A percentile compares a stretch with the other conserved stretches of the same genome.
Evolutionary conservation across 768 basidiomycete genomes (phyloP).

Genomic region (Leccinellum albellum): DNA sequence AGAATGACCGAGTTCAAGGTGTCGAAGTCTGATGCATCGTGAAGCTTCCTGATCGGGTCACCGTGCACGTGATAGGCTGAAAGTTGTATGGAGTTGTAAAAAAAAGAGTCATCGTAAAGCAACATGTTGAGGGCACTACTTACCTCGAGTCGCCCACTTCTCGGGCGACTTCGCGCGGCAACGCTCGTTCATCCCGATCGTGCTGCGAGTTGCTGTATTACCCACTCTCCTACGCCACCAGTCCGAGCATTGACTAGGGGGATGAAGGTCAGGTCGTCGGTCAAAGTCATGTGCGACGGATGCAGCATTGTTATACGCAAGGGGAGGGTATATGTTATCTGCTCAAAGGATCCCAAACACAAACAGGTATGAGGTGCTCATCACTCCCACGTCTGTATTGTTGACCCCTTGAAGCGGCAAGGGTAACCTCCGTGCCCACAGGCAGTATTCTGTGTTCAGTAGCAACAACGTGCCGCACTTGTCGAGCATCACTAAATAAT

Average conservation of each 20-base stretch:
- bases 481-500: background rate
- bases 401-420: constrained; percentile 50
- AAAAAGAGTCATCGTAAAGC: background rate
- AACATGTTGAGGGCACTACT: constrained; percentile 57
- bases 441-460: background rate
- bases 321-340: constrained; percentile 88
- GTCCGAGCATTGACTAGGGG: constrained; percentile 54
- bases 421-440: constrained; percentile 38
- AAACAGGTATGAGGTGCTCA: constrained; percentile 68
- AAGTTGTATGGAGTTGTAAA: background rate
- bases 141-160: constrained; percentile 57
- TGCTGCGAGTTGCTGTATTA: constrained; percentile 28
- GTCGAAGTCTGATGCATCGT: background rate
- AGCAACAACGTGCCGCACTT: background rate
- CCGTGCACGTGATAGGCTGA: constrained; percentile 9
- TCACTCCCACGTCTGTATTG: background rate
- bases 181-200: constrained; percentile 31
- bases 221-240: constrained; percentile 6
- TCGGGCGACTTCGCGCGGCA: constrained; percentile 47
- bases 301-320: constrained; percentile 87
- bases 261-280: constrained; percentile 95
- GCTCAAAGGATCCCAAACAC: constrained; percentile 92
- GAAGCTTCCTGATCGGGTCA: background rate
- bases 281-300: constrained; percentile 93
- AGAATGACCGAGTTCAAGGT: background rate